Evolutionary conservation across 495 filamentous ascomycete species (phyloP), one percentile per base, ranked within the genome.

Genomic region (Trichoderma orchidacearum): DNA sequence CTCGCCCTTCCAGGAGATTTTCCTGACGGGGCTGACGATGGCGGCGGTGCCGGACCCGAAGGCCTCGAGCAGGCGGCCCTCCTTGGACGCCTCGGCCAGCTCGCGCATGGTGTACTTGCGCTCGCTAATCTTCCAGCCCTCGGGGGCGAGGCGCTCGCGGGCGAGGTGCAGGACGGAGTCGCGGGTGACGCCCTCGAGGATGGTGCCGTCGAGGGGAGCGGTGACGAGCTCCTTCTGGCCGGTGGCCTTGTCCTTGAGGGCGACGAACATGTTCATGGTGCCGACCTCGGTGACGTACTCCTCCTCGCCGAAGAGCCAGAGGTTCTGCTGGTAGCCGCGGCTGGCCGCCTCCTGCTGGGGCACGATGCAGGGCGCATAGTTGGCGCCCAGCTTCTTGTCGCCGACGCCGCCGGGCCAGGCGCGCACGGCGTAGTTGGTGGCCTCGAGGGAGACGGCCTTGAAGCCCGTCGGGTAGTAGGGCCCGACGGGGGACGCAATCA

Each of bases 391-490:
- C 77, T 98, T 98, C 81, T 90, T 93, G 74, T 95, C 87, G 62
- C 93, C 93, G 8, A 95, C 90, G 63, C 93, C 93, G 55, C 92
- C 92, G 30, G 93, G 93, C 93, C 93, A 98, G 53, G 93, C 93
- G 55, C 93, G 91, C 55, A 97, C 89, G 54, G 90, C 90, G 71
- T 94, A 91, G 70, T 90, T 82, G 17, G 92, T 94, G 8, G 93
- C 92, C 72, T 96, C 91, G 35, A 98, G 76, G 1, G 87, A 90
- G 31, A 96, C 81, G 51, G 94, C 93, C 73, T 95, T 95, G 83
- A 97, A 97, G 36, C 93, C 94, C 8, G 90, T 93, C 3, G 91
- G 93, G 72, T 96, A 97, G 78, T 97, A 96, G 5, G 94, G 94
- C 0, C 94, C 94, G 9, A 98, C 93, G 56, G 94, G 94, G 5